These are phyloP conservation scores for Phaseolus coccineus DNA, from an alignment of 331 rosid genomes.

Conservation along the genomic window DNA sequence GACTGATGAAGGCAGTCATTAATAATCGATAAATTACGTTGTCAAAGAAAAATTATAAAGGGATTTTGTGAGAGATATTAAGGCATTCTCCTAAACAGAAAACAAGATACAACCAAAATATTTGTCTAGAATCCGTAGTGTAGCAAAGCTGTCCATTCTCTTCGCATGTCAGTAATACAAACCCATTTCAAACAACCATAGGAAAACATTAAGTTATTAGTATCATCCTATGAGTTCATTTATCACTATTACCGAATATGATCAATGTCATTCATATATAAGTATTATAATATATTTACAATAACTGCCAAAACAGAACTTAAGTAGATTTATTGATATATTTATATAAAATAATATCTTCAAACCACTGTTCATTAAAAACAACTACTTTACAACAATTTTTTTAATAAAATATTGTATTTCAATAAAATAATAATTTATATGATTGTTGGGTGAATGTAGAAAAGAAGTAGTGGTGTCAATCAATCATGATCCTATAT, in stretches of 20 bases:
- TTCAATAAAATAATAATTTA: no score
- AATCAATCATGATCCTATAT: no score
- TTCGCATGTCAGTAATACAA: not conserved
- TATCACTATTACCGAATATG: not conserved
- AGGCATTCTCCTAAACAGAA: slow-evolving; percentile 12
- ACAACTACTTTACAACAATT: no score
- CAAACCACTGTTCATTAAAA: no score
- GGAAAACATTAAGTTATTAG: not conserved
- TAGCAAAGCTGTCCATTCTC: slow-evolving; percentile 3
- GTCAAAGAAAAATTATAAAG: not conserved
- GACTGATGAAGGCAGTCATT: not conserved
- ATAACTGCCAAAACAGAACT: not conserved
- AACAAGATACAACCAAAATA: slow-evolving; percentile 6
- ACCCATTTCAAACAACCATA: slow-evolving; percentile 1
- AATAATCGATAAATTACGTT: not conserved
- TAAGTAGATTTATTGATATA: no score
- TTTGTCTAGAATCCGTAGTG: not conserved
- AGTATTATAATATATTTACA: not conserved
- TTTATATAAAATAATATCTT: no score
- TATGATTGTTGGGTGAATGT: no score
- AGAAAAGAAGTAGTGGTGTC: no score
- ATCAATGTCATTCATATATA: not conserved
- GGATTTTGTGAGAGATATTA: not conserved
- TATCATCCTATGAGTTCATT: not conserved
- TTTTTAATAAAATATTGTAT: no score